Conservation (phyloP, 73 alveolate species). For the Uronychia binucleata region DNA sequence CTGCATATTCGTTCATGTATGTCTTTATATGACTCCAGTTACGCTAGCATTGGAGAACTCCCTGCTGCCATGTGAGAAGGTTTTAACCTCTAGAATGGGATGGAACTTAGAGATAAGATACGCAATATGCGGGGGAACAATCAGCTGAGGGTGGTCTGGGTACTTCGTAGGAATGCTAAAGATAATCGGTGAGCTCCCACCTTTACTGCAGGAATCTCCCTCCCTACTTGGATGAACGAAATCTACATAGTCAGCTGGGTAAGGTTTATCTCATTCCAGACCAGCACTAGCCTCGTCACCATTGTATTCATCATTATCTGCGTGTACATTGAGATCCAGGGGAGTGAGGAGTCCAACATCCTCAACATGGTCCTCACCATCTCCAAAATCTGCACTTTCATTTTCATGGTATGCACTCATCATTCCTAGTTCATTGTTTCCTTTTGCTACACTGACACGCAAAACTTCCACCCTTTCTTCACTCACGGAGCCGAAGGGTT, state of each 20-base stretch:
- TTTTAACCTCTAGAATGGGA: constrained; percentile 15
- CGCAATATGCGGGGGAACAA: constrained; percentile 44
- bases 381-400: neutral
- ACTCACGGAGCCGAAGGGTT: neutral
- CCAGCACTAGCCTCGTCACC: constrained; percentile 1
- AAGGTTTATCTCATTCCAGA: neutral
- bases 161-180: constrained; percentile 27
- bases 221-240: neutral
- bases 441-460: neutral
- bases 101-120: constrained; percentile 46
- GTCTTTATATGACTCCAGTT: neutral
- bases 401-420: neutral
- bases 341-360: neutral
- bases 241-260: neutral
- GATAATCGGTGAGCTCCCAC: constrained; percentile 2
- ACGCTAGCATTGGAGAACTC: constrained; percentile 43
- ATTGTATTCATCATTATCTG: neutral
- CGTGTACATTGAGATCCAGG: neutral
- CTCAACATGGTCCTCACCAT: constrained; percentile 2
- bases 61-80: constrained; percentile 34
- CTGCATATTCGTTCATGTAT: constrained; percentile 35
- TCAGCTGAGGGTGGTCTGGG: constrained; percentile 34
- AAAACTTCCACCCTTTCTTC: constrained; percentile 1
- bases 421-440: neutral
- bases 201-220: neutral